Conservation (phyloP, 306 rosid species). For the Cucurbita pepo region DNA sequence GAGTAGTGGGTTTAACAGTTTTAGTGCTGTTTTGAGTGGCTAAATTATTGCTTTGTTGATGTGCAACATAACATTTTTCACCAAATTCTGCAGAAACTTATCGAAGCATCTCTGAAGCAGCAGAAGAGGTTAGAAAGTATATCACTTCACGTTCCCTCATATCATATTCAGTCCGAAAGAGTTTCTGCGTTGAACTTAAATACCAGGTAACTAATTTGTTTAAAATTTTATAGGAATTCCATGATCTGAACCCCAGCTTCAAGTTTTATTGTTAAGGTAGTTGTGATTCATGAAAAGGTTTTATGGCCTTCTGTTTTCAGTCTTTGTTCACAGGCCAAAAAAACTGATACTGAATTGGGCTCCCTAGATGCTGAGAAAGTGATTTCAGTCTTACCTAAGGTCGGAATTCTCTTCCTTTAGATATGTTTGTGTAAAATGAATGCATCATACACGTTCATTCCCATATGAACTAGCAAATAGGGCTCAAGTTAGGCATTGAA, state of each 20-base stretch:
- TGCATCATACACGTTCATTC: neutral
- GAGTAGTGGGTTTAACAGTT: neutral
- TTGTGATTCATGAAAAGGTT: constrained; percentile 1
- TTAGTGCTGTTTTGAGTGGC: neutral
- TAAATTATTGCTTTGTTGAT: neutral
- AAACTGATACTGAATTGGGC: constrained; percentile 24
- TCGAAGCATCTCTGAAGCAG: constrained; percentile 52
- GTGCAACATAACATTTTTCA: neutral
- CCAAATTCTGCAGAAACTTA: constrained; percentile 40
- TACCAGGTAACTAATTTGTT: constrained; percentile 23
- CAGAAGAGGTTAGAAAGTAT: constrained; percentile 70
- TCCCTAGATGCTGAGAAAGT: constrained; percentile 33
- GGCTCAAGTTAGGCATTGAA: neutral
- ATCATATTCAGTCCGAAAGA: constrained; percentile 22
- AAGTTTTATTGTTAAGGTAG: neutral
- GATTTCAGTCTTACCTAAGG: constrained; percentile 55
- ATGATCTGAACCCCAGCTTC: neutral
- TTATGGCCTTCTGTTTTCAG: constrained; percentile 22
- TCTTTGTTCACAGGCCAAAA: constrained; percentile 38
- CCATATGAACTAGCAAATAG: neutral
- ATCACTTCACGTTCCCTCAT: constrained; percentile 38
- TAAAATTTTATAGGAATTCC: neutral
- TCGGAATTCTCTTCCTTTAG: constrained; percentile 6
- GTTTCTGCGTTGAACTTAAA: constrained; percentile 24
- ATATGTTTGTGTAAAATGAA: neutral